phyloP scores from a whole-genome alignment of 129 eudicot species.

The Erigeron canadensis region DNA sequence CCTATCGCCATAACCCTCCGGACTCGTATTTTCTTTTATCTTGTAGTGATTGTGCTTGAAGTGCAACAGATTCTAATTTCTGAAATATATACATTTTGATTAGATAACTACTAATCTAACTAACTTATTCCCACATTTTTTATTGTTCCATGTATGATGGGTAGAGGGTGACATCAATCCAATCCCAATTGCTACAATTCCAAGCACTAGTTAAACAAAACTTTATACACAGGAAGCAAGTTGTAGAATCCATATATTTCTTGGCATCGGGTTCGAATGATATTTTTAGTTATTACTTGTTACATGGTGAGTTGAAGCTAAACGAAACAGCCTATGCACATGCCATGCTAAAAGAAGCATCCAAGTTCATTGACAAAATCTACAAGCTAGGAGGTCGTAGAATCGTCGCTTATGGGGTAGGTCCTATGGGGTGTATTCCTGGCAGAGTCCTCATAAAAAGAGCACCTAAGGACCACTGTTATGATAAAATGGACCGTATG shows the following conservation, averaged over 20 bases:
- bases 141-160: slow-evolving; percentile 9
- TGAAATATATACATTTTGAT: too few relatives aligned
- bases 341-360: slow-evolving; percentile 51
- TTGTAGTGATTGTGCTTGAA: too few relatives aligned
- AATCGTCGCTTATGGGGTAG: slow-evolving; percentile 50
- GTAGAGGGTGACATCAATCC: slow-evolving; percentile 59
- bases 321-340: slow-evolving; percentile 42
- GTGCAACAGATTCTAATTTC: too few relatives aligned
- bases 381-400: slow-evolving; percentile 58
- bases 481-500: slow-evolving; percentile 49
- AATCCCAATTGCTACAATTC: slow-evolving; percentile 64
- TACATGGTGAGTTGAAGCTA: slow-evolving; percentile 29
- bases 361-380: slow-evolving; percentile 38
- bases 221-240: slow-evolving; percentile 32
- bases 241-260: slow-evolving; percentile 42
- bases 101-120: too few relatives aligned
- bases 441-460: slow-evolving; percentile 52
- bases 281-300: slow-evolving; percentile 51
- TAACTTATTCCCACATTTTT: neutral
- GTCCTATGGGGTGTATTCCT: slow-evolving; percentile 78
- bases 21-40: too few relatives aligned
- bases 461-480: slow-evolving; percentile 41
- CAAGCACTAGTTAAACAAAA: slow-evolving; percentile 38
- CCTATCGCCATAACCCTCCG: too few relatives aligned
- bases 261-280: slow-evolving; percentile 69